Evolutionary conservation across 2,329 filamentous ascomycete genomes (phyloP).

Genomic region (Pyricularia grisea): DNA sequence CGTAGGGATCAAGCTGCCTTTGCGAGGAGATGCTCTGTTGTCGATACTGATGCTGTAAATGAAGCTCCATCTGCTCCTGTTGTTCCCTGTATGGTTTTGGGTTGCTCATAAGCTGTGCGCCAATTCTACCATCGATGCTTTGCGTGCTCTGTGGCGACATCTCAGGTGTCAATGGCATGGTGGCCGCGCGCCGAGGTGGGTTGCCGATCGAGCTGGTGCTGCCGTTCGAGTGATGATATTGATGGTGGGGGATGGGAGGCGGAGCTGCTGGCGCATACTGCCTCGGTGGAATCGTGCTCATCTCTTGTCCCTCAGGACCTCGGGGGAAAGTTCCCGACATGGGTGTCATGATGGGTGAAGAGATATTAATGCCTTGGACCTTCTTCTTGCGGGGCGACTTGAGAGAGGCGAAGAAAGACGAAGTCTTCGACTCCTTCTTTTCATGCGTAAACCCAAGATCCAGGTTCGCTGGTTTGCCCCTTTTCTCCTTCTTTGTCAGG

Average conservation of each 20-base stretch:
- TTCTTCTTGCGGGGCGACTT: conserved; percentile 48
- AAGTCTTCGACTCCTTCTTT: conserved; percentile 45
- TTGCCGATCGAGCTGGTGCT: conserved; percentile 5
- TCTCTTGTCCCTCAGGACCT: conserved; percentile 40
- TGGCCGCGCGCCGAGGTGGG: conserved; percentile 11
- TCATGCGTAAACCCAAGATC: conserved; percentile 34
- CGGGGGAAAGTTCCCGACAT: conserved; percentile 49
- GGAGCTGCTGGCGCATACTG: conserved; percentile 49
- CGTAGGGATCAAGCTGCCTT: conserved; percentile 6
- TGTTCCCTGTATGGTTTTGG: conserved; percentile 7
- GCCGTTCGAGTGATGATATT: conserved; percentile 25
- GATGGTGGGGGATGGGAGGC: conserved; percentile 43
- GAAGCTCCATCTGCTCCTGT: conserved; percentile 4
- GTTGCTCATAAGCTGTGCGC: conserved; percentile 21
- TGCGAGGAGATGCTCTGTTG: conserved; percentile 6
- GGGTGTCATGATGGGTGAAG: conserved; percentile 56
- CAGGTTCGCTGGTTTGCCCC: conserved; percentile 36
- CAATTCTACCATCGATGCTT: conserved; percentile 49
- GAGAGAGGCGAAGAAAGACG: conserved; percentile 51
- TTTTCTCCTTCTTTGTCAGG: conserved; percentile 33
- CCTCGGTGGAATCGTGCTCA: conserved; percentile 47
- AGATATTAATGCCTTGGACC: conserved; percentile 46
- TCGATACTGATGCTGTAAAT: background rate
- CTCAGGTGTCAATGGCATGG: conserved; percentile 37
- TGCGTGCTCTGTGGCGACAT: conserved; percentile 35